A percentile compares a stretch with the other conserved stretches of the same genome.
Evolutionary conservation across 139 green algal genomes (phyloP).

Genomic region (Tetradesmus obliquus): DNA sequence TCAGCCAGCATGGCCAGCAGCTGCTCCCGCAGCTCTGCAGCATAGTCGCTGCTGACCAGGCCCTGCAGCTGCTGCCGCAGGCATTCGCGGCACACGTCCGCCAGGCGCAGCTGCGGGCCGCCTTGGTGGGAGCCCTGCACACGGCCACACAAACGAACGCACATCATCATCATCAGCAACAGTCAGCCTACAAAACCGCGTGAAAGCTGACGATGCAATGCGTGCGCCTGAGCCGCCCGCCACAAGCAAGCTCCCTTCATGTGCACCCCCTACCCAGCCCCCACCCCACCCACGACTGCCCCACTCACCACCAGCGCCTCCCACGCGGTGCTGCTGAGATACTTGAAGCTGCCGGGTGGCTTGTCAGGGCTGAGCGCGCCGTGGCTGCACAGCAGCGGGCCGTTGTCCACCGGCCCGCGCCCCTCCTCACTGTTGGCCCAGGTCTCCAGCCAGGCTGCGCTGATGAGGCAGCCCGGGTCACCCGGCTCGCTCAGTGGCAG

Average conservation of each 20-base stretch:
- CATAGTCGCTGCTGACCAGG: slow-evolving; percentile 23
- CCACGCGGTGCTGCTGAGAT: slow-evolving; percentile 48
- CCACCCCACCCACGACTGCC: slow-evolving; percentile 9
- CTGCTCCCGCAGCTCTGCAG: slow-evolving; percentile 12
- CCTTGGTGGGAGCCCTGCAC: slow-evolving; percentile 15
- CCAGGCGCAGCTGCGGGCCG: not conserved
- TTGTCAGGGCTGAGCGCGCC: slow-evolving; percentile 64
- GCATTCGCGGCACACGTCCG: slow-evolving; percentile 55
- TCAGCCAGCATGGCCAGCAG: slow-evolving; percentile 39
- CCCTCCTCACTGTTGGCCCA: slow-evolving; percentile 48
- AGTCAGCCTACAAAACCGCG: not conserved
- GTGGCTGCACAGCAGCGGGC: slow-evolving; percentile 67
- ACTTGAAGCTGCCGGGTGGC: slow-evolving; percentile 35
- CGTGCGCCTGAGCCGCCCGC: not conserved
- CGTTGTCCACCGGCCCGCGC: slow-evolving; percentile 62
- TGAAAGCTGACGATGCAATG: not conserved
- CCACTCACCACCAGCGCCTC: slow-evolving; percentile 40
- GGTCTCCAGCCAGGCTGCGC: slow-evolving; percentile 52
- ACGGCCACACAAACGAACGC: not conserved
- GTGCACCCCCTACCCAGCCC: slow-evolving; percentile 32
- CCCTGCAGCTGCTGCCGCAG: slow-evolving; percentile 48
- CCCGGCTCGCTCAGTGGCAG: not conserved
- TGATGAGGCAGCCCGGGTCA: slow-evolving; percentile 35
- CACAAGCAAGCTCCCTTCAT: slow-evolving; percentile 38
- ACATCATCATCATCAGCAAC: slow-evolving; percentile 7